Conservation (phyloP, 2,329 filamentous ascomycete genomes). For the Cercospora brassicicola region DNA sequence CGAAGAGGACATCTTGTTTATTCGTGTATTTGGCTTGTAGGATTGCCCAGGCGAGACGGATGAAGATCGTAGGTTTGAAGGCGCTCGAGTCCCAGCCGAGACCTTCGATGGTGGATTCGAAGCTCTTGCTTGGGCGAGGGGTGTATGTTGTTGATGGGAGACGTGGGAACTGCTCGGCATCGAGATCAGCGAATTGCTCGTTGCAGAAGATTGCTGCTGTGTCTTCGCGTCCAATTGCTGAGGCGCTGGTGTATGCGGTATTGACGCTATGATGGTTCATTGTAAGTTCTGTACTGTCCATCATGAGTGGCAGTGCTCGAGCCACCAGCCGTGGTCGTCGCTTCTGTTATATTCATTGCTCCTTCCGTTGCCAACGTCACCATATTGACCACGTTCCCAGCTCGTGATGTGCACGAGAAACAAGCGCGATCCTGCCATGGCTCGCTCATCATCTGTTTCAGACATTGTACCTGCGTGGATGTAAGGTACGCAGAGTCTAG, state of each 20-base stretch:
- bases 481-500: background rate
- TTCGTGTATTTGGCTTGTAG: conserved; percentile 12
- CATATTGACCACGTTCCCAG: background rate
- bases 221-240: background rate
- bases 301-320: background rate
- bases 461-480: background rate
- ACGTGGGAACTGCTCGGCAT: conserved; percentile 41
- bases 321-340: background rate
- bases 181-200: conserved; percentile 33
- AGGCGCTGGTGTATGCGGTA: background rate
- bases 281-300: background rate
- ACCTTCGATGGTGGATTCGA: conserved; percentile 28
- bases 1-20: conserved; percentile 19
- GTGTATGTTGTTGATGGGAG: conserved; percentile 31
- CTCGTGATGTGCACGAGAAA: background rate
- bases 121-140: conserved; percentile 30
- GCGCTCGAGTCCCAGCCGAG: conserved; percentile 20
- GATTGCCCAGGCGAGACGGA: conserved; percentile 20
- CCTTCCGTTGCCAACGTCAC: background rate
- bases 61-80: conserved; percentile 14
- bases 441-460: conserved; percentile 4
- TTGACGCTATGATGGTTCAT: background rate
- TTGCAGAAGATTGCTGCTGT: conserved; percentile 33
- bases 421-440: background rate
- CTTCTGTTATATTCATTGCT: background rate